These are phyloP conservation scores for Thozetella sp. DNA, from an alignment of 495 filamentous ascomycete genomes.

Conservation along the genomic window DNA sequence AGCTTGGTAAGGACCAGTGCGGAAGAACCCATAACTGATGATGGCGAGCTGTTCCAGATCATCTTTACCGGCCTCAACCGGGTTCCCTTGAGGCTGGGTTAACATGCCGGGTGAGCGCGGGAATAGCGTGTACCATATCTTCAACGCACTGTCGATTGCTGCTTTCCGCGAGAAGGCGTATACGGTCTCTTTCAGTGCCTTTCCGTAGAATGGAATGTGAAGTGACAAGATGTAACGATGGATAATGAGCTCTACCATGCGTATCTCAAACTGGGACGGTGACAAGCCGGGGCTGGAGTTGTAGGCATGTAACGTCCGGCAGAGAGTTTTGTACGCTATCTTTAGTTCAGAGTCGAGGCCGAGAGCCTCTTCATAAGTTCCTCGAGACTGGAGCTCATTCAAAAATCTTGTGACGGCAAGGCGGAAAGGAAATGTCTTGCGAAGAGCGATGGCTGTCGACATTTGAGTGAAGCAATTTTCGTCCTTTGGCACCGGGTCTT, in stretches of 20 bases:
- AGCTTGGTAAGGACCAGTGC: constrained; percentile 36
- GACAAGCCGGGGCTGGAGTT: constrained; percentile 9
- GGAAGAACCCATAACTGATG: constrained; percentile 43
- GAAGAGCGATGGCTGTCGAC: constrained; percentile 45
- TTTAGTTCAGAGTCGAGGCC: constrained; percentile 36
- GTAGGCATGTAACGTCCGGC: constrained; percentile 35
- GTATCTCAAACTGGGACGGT: constrained; percentile 35
- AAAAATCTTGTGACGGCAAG: constrained; percentile 46
- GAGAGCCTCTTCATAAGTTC: constrained; percentile 29
- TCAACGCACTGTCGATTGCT: constrained; percentile 50
- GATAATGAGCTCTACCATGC: constrained; percentile 42
- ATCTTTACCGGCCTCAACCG: constrained; percentile 13
- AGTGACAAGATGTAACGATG: constrained; percentile 46
- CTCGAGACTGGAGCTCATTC: constrained; percentile 42
- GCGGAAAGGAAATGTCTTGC: constrained; percentile 43
- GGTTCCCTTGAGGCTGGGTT: neutral
- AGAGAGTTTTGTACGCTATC: constrained; percentile 32
- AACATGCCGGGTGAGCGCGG: constrained; percentile 18
- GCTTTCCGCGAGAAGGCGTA: constrained; percentile 53
- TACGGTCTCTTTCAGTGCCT: constrained; percentile 31
- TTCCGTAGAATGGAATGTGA: constrained; percentile 47
- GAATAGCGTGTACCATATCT: constrained; percentile 45
- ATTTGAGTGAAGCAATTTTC: constrained; percentile 43
- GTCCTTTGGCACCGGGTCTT: constrained; percentile 24
- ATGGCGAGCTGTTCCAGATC: constrained; percentile 34